These are phyloP conservation scores for Blastosporella zonata DNA, from an alignment of 1,284 basidiomycete genomes.

Conservation along the genomic window DNA sequence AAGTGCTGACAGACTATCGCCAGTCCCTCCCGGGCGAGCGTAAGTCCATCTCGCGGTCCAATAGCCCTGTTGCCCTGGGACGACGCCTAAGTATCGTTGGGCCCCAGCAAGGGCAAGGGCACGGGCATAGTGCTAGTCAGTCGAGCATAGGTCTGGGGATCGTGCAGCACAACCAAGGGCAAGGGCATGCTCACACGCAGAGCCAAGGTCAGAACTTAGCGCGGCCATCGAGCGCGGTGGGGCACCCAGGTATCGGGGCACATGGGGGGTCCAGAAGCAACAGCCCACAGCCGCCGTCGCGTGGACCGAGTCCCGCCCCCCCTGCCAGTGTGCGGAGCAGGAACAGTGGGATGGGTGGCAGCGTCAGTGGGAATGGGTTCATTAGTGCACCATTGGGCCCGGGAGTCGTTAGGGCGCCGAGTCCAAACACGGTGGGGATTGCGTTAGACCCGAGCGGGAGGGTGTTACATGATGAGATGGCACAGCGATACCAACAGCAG, in stretches of 20 bases:
- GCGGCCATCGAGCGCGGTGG: slow-evolving; percentile 56
- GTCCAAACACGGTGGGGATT: slow-evolving; percentile 65
- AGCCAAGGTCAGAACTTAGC: slow-evolving; percentile 39
- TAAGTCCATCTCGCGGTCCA: slow-evolving; percentile 40
- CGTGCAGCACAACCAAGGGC: neutral
- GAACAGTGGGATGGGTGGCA: slow-evolving; percentile 10
- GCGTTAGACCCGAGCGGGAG: slow-evolving; percentile 74
- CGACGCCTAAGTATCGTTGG: slow-evolving; percentile 17
- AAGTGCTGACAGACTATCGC: slow-evolving; percentile 76
- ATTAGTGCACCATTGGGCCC: slow-evolving; percentile 31
- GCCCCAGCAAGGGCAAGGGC: slow-evolving; percentile 20
- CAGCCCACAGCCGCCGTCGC: slow-evolving; percentile 59
- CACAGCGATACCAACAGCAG: slow-evolving; percentile 49
- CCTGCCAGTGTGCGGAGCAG: slow-evolving; percentile 16
- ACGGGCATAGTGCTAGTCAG: slow-evolving; percentile 11
- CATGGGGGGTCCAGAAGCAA: slow-evolving; percentile 47
- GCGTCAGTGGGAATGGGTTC: slow-evolving; percentile 25
- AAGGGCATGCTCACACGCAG: slow-evolving; percentile 21
- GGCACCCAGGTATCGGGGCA: slow-evolving; percentile 78
- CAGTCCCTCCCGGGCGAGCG: slow-evolving; percentile 89
- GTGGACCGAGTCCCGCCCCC: slow-evolving; percentile 47
- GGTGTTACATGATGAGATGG: slow-evolving; percentile 81
- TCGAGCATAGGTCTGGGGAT: slow-evolving; percentile 1
- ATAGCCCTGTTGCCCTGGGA: slow-evolving; percentile 40
- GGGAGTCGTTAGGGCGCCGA: slow-evolving; percentile 32